A percentile compares a stretch with the other conserved stretches of the same genome.
phyloP scores from a whole-genome alignment of 2,329 filamentous ascomycete species.

The Aphanoascus verrucosus region DNA sequence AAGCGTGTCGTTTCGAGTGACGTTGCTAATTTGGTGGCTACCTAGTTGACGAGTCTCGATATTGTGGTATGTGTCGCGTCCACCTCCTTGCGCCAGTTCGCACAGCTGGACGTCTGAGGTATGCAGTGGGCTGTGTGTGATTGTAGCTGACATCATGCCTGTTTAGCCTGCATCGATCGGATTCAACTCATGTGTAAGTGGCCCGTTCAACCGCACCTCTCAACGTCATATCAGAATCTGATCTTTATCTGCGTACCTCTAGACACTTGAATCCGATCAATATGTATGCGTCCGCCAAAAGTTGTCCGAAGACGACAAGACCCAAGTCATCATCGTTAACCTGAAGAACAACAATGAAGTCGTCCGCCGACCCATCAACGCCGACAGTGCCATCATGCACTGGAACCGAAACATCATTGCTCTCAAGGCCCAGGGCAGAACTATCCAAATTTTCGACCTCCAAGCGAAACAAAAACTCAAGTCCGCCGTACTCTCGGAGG shows the following conservation, averaged over 20 bases:
- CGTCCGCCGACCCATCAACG: slow-evolving; percentile 90
- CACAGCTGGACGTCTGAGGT: background rate
- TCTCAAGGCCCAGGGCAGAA: slow-evolving; percentile 84
- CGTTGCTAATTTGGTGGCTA: slow-evolving; percentile 14
- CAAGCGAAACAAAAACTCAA: slow-evolving; percentile 90
- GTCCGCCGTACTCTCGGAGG: slow-evolving; percentile 90
- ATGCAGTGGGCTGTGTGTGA: background rate
- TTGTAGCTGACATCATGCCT: background rate
- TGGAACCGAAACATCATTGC: slow-evolving; percentile 94
- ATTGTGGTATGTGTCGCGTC: slow-evolving; percentile 41
- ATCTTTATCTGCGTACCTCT: slow-evolving; percentile 14
- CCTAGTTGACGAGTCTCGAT: slow-evolving; percentile 43
- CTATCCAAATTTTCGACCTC: slow-evolving; percentile 95
- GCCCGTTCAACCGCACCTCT: slow-evolving; percentile 13
- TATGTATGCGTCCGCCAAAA: slow-evolving; percentile 96
- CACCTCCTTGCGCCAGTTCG: background rate
- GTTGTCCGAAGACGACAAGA: slow-evolving; percentile 68
- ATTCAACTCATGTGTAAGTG: slow-evolving; percentile 77
- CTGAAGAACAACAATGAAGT: slow-evolving; percentile 97
- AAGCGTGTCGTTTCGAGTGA: background rate
- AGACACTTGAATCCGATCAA: slow-evolving; percentile 97
- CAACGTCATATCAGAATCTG: slow-evolving; percentile 16
- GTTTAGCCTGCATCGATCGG: slow-evolving; percentile 60
- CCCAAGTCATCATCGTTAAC: slow-evolving; percentile 94
- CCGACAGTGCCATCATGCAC: slow-evolving; percentile 99